Conservation (phyloP, 1,284 basidiomycete species). For the Leucoagaricus sp. region DNA sequence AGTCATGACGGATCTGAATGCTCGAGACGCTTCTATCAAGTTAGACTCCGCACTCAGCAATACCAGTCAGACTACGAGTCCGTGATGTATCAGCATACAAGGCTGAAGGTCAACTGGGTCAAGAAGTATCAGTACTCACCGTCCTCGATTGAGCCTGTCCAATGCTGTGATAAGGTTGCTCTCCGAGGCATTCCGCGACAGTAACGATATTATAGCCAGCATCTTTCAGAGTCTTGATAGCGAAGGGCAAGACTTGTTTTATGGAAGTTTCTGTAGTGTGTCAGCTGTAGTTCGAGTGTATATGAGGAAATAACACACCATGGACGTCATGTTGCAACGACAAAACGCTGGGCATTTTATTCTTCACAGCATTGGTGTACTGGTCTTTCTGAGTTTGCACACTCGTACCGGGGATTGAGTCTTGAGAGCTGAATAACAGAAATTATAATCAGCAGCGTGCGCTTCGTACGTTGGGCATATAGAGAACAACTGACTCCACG, state of each 20-base stretch:
- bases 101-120: neutral
- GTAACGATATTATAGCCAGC: slow-evolving; percentile 45
- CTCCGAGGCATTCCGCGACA: slow-evolving; percentile 48
- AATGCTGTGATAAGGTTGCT: slow-evolving; percentile 35
- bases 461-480: neutral
- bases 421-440: slow-evolving; percentile 29
- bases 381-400: slow-evolving; percentile 32
- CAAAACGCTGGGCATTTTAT: slow-evolving; percentile 33
- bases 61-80: no score
- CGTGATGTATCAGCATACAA: no score
- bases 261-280: neutral
- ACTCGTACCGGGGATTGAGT: slow-evolving; percentile 33
- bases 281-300: neutral
- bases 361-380: slow-evolving; percentile 32
- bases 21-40: no score
- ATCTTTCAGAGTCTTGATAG: slow-evolving; percentile 29
- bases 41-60: no score
- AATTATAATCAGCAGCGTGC: neutral
- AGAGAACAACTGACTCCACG: slow-evolving; percentile 37
- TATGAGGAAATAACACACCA: slow-evolving; percentile 14
- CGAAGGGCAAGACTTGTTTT: slow-evolving; percentile 36
- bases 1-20: no score
- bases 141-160: slow-evolving; percentile 25
- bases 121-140: slow-evolving; percentile 22
- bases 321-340: slow-evolving; percentile 39